Percentiles rank a stretch among this genome's conserved stretches.
Evolutionary conservation across 2,329 filamentous ascomycete species (phyloP).

Genomic region (Westerdykella sp.): DNA sequence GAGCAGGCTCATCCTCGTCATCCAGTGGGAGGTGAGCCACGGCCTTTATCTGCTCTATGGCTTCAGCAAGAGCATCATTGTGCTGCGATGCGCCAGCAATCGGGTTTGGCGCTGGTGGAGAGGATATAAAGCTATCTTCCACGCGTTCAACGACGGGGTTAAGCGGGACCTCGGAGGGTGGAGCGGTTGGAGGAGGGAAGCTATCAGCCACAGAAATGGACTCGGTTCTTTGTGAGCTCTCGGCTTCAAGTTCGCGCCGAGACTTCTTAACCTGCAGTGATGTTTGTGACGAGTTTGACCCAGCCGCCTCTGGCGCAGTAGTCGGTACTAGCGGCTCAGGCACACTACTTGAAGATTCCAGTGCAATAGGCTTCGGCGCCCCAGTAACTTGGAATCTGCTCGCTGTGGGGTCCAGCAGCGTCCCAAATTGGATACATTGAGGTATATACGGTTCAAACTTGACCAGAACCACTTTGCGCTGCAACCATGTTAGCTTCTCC

Average conservation of each 20-base stretch:
- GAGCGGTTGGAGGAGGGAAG: conserved; percentile 8
- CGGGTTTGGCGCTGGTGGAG: not conserved
- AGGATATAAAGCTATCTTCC: conserved; percentile 25
- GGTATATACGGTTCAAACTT: conserved; percentile 41
- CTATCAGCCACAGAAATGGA: conserved; percentile 36
- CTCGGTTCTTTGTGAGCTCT: conserved; percentile 29
- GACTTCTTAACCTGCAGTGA: conserved; percentile 49
- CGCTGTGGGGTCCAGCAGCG: conserved; percentile 48
- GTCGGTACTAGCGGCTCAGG: not conserved
- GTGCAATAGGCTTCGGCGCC: conserved; percentile 26
- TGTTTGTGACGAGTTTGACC: conserved; percentile 13
- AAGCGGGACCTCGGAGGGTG: conserved; percentile 1
- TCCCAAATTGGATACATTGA: conserved; percentile 39
- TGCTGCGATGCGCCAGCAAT: not conserved
- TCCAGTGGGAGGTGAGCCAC: conserved; percentile 51
- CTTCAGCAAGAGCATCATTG: conserved; percentile 55
- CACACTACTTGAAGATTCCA: not conserved
- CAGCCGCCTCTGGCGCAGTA: conserved; percentile 3
- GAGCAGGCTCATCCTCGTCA: conserved; percentile 30
- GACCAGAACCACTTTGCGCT: conserved; percentile 46
- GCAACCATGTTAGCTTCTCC: not conserved
- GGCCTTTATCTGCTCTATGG: conserved; percentile 58
- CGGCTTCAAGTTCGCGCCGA: conserved; percentile 36
- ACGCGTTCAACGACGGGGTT: conserved; percentile 16
- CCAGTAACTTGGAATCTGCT: conserved; percentile 55